Base-by-base conservation (phyloP, 495 filamentous ascomycete genomes). In the Talaromyces liani region DNA sequence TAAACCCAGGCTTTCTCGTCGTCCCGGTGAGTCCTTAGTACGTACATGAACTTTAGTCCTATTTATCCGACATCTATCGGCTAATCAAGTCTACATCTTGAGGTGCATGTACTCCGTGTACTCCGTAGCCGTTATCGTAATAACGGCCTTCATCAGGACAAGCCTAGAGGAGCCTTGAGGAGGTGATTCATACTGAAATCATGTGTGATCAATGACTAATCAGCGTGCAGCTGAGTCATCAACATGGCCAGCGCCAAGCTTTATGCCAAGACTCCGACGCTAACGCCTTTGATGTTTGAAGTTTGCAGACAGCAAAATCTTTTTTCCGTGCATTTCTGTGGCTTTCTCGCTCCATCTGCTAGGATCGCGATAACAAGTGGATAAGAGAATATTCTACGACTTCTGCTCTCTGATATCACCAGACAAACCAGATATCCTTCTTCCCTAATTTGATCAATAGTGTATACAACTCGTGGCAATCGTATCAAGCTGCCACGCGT, bases 251-350 rank as follows among this genome's bases (percentile, higher is more conserved):
- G 2, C 36, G 45, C 45, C 59, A 45, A 45, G 59, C 59, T 18
- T 47, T 24, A 16, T 58, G 56, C 27, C 56, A 58, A 39, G 27
- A 27, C 25, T 24, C 18, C 7, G 33, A 27, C 49, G 12, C 49
- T 54, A 54, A 24, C n/a, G 18, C 20, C 31, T 36, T 36, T 34
- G 25, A n/a, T n/a, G n/a, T n/a, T n/a, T n/a, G n/a, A n/a, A n/a
- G n/a, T n/a, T n/a, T n/a, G n/a, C n/a, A n/a, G n/a, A 22, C 22
- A n/a, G 61, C 47, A 55, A 63, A 54, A 63, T 63, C 36, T 55
- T 63, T 54, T 51, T 63, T 63, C 56, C 56, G 56, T 36, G 14
- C 24, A 27, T 29, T 56, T 56, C 53, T 29, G 24, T 29, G 22
- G 53, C 53, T 56, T 56, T 56, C 53, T 36, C 31, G 6, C 12